These are phyloP conservation scores for Aureobasidium uvarum DNA, from an alignment of 2,329 filamentous ascomycete species.

Conservation along the genomic window DNA sequence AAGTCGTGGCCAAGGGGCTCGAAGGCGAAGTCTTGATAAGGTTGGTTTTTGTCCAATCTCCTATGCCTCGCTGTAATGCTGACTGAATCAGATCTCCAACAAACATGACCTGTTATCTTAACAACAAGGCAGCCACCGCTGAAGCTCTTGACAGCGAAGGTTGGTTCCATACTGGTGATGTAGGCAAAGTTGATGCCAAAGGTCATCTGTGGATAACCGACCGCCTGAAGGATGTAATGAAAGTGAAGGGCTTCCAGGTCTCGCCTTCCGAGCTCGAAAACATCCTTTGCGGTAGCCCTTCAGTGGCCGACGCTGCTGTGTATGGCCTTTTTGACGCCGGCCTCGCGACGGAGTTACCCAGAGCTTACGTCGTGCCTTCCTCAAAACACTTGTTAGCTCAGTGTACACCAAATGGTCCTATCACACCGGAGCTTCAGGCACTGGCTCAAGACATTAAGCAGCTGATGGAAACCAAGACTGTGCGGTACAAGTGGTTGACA, in stretches of 20 bases:
- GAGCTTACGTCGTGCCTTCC: conserved; percentile 31
- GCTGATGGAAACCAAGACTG: conserved; percentile 47
- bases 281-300: conserved; percentile 32
- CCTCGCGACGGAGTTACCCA: conserved; percentile 30
- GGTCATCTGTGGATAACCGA: conserved; percentile 39
- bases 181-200: conserved; percentile 35
- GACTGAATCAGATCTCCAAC: conserved; percentile 29
- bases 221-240: conserved; percentile 40
- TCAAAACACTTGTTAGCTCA: conserved; percentile 9
- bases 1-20: conserved; percentile 34
- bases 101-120: conserved; percentile 35
- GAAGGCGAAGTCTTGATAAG: conserved; percentile 34
- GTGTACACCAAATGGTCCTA: conserved; percentile 44
- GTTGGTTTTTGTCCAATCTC: background rate
- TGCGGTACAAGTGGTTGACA: conserved; percentile 49
- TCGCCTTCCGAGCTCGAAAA: conserved; percentile 39
- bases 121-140: conserved; percentile 36
- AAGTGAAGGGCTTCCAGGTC: conserved; percentile 40
- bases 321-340: conserved; percentile 32
- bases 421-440: conserved; percentile 34
- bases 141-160: conserved; percentile 31
- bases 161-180: conserved; percentile 43
- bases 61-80: background rate
- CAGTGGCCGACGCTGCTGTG: conserved; percentile 36
- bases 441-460: conserved; percentile 45